These are phyloP conservation scores for Leptographium procerum DNA, from an alignment of 2,329 filamentous ascomycete genomes.

Conservation along the genomic window DNA sequence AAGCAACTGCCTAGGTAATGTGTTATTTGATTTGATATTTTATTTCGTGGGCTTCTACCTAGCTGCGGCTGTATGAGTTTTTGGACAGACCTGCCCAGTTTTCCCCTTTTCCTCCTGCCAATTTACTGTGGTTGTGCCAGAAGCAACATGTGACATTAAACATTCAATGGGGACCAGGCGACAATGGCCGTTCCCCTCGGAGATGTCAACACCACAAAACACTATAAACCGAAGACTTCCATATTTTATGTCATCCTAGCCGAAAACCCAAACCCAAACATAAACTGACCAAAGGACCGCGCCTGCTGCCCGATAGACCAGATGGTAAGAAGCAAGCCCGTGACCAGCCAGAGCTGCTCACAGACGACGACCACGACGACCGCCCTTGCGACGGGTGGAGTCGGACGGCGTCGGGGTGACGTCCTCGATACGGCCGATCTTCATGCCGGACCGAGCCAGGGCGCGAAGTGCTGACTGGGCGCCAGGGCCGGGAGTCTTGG, in stretches of 20 bases:
- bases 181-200: slow-evolving; percentile 58
- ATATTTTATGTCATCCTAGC: slow-evolving; percentile 30
- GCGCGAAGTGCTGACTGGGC: slow-evolving; percentile 98
- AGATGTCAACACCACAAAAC: slow-evolving; percentile 54
- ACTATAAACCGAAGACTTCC: background rate
- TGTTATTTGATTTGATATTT: background rate
- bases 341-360: slow-evolving; percentile 33
- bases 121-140: slow-evolving; percentile 23
- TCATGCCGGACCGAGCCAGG: slow-evolving; percentile 98
- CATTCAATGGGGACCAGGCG: slow-evolving; percentile 49
- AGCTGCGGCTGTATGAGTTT: background rate
- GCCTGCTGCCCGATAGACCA: background rate
- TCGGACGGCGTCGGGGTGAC: slow-evolving; percentile 98
- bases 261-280: slow-evolving; percentile 23
- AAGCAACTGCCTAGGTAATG: background rate
- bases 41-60: background rate
- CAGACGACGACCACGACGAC: slow-evolving; percentile 99
- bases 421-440: slow-evolving; percentile 99
- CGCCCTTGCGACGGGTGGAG: slow-evolving; percentile 99
- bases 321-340: background rate
- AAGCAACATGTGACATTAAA: slow-evolving; percentile 35
- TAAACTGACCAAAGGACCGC: background rate
- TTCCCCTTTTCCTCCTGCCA: background rate
- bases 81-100: background rate
- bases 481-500: slow-evolving; percentile 98